Percentiles rank a stretch among this genome's conserved stretches.
Evolutionary conservation across 2,329 filamentous ascomycete species (phyloP).

Genomic region (Penicillium hordei): DNA sequence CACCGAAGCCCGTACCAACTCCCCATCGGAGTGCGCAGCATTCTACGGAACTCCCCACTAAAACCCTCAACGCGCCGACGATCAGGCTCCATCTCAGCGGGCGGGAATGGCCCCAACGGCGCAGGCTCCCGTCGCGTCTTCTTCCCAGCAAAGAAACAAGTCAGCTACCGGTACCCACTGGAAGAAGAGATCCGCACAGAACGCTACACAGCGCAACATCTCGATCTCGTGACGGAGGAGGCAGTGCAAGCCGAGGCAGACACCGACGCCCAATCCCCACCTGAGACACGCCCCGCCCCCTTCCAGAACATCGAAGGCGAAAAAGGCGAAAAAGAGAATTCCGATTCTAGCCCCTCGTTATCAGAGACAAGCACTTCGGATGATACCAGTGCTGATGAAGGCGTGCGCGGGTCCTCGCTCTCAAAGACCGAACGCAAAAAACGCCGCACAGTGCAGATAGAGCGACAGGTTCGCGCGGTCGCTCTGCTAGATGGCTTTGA

Average conservation of each 20-base stretch:
- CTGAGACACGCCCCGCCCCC: conserved; percentile 20
- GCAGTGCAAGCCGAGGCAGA: conserved; percentile 13
- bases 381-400: conserved; percentile 25
- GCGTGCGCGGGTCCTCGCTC: conserved; percentile 4
- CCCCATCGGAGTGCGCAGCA: conserved; percentile 47
- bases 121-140: conserved; percentile 38
- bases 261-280: conserved; percentile 3
- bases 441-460: conserved; percentile 31
- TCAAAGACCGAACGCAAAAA: conserved; percentile 38
- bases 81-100: conserved; percentile 40
- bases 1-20: conserved; percentile 40
- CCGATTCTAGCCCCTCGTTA: conserved; percentile 30
- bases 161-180: conserved; percentile 56
- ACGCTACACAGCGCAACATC: conserved; percentile 56
- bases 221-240: conserved; percentile 48
- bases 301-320: conserved; percentile 16
- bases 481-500: conserved; percentile 45
- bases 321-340: conserved; percentile 22
- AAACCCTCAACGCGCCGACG: conserved; percentile 35
- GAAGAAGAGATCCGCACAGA: conserved; percentile 61
- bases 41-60: conserved; percentile 50
- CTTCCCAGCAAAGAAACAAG: conserved; percentile 59
- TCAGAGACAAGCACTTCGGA: conserved; percentile 35
- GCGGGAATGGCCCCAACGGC: conserved; percentile 30
- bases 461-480: conserved; percentile 42